phyloP scores from a whole-genome alignment of 2,329 filamentous ascomycete species.

The Passalora sequoiae region DNA sequence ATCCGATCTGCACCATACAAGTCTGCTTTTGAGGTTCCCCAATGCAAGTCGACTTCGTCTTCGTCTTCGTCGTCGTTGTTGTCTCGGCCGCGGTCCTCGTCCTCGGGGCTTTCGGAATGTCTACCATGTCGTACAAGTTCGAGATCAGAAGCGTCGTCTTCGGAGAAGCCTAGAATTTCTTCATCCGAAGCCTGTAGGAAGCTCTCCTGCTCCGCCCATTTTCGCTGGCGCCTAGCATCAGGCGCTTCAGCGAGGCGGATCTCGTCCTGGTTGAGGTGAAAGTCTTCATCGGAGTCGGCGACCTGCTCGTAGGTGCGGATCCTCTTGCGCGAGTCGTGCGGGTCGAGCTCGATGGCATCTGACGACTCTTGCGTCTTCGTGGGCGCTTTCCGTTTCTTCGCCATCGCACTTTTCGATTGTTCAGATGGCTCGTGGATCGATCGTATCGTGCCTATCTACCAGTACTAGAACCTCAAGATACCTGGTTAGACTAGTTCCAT shows the following conservation, averaged over 20 bases:
- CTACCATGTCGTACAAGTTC: slow-evolving; percentile 50
- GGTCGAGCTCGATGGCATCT: slow-evolving; percentile 13
- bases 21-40: slow-evolving; percentile 82
- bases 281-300: slow-evolving; percentile 90
- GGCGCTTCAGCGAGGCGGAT: slow-evolving; percentile 79
- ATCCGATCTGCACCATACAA: slow-evolving; percentile 86
- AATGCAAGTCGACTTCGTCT: slow-evolving; percentile 61
- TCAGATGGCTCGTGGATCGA: too few species aligned
- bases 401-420: too few species aligned
- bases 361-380: slow-evolving; percentile 7
- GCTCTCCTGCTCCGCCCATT: slow-evolving; percentile 62
- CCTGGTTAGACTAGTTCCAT: too few species aligned
- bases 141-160: slow-evolving; percentile 39
- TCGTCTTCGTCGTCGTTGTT: slow-evolving; percentile 31
- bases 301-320: slow-evolving; percentile 70
- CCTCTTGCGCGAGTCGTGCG: slow-evolving; percentile 48
- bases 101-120: slow-evolving; percentile 46
- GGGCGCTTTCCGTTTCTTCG: slow-evolving; percentile 38
- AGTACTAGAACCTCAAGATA: too few species aligned
- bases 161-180: slow-evolving; percentile 53
- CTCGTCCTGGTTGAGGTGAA: slow-evolving; percentile 79
- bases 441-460: too few species aligned
- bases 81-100: slow-evolving; percentile 32
- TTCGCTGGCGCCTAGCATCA: slow-evolving; percentile 69
- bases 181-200: slow-evolving; percentile 57